phyloP scores from a whole-genome alignment of 345 rosid genomes.

The Limnanthes douglasii region DNA sequence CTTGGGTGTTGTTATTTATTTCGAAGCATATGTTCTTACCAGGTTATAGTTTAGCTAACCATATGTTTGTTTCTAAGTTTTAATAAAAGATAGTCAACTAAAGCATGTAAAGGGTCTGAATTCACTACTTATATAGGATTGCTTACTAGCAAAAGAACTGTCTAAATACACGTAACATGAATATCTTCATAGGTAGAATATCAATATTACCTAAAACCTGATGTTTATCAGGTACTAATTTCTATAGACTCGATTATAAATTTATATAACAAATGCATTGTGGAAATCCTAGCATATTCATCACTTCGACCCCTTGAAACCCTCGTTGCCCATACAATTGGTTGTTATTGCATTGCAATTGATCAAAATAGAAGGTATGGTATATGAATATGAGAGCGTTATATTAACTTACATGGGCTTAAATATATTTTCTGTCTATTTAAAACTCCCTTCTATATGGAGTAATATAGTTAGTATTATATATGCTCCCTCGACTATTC shows the following conservation, averaged over 20 bases:
- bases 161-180: constrained; percentile 69
- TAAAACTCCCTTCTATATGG: not conserved
- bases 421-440: no score
- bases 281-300: constrained; percentile 77
- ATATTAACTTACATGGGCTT: no score
- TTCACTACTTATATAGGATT: not conserved
- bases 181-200: constrained; percentile 95
- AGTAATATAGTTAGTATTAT: not conserved
- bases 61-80: no score
- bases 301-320: constrained; percentile 70
- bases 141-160: not conserved
- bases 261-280: constrained; percentile 46
- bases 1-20: no score
- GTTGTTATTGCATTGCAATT: constrained; percentile 95
- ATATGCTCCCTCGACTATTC: no score
- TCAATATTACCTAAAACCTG: constrained; percentile 90
- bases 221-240: not conserved
- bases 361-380: constrained; percentile 84
- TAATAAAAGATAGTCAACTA: no score
- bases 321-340: constrained; percentile 90
- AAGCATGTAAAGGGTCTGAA: no score
- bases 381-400: not conserved
- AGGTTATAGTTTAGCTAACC: no score
- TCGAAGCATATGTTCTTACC: no score
- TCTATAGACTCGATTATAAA: not conserved